Base-by-base conservation (phyloP, 768 basidiomycete species). In the Fibroporia radiculosa region DNA sequence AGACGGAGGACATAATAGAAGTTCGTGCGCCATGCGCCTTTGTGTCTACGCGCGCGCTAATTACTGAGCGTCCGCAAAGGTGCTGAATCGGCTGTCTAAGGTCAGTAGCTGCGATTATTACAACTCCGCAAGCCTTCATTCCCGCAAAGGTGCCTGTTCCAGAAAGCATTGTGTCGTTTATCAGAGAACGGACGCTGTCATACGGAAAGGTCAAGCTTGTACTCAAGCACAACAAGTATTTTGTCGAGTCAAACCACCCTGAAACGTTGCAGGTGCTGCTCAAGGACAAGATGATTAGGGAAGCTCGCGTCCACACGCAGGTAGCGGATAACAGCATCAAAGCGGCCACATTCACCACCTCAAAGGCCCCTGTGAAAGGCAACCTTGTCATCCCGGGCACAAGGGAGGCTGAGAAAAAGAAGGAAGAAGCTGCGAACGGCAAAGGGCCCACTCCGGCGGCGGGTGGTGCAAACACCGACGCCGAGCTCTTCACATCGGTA, bases 141-240 rank as follows among this genome's bases (percentile, higher is more conserved):
- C 19, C 14, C 22, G 10, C 22, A 33, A 63, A 93, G 84, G 92
- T 96, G 8, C 95, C 93, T 2, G 86, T 99, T 5, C 93, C 96
- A 0, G 83, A 90, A 33, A 77, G 74, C 36, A 90, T 98, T 53
- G 76, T 82, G 38, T 70, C 75, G 10, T 89, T 93, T 58, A 98
- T 99, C 55, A 82, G 88, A 55, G 85, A 90, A 50, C 87, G 93
- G 52, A 99, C 96, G 0, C 66, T 92, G 45, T 96, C 93, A 42
- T 98, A 97, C 56, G 96, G 96, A 42, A 99, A 99, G 69, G 90
- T 98, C 62, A 95, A 98, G 59, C 80, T 99, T 38, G 96, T 99
- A 6, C 70, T 99, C 53, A 98, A 99, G 62, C 87, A 97, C 62
- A 98, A 98, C 73, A 89, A 85, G 56, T 98, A 98, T 64, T 97